These are phyloP conservation scores for Wickerhamiella pararugosa DNA, from an alignment of 1,139 yeast genomes.

Conservation along the genomic window DNA sequence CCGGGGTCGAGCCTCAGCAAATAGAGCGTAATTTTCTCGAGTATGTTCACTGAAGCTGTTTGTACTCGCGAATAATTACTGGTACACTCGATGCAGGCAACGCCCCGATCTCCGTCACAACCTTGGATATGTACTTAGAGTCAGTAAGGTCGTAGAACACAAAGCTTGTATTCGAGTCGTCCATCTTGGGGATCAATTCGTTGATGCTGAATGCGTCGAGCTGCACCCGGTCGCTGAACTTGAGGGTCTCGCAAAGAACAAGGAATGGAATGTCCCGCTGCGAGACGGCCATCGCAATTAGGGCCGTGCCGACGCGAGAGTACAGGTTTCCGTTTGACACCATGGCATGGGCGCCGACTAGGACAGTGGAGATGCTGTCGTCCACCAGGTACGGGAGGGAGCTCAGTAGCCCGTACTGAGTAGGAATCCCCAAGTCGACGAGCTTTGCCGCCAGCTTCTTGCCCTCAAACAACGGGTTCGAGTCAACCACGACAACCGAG, in stretches of 20 bases:
- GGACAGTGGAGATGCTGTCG: slow-evolving; percentile 67
- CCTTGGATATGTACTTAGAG: slow-evolving; percentile 83
- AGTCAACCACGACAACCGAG: slow-evolving; percentile 76
- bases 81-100: slow-evolving; percentile 97
- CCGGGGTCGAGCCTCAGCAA: slow-evolving; percentile 1
- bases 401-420: slow-evolving; percentile 63
- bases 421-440: slow-evolving; percentile 42
- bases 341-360: slow-evolving; percentile 96
- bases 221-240: slow-evolving; percentile 90
- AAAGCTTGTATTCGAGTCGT: slow-evolving; percentile 48
- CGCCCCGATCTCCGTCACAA: slow-evolving; percentile 91
- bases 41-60: slow-evolving; percentile 6
- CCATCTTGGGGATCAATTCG: slow-evolving; percentile 54
- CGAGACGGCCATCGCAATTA: slow-evolving; percentile 83
- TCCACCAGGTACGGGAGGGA: slow-evolving; percentile 67
- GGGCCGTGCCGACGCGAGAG: slow-evolving; percentile 89
- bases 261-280: slow-evolving; percentile 83
- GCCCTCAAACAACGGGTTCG: slow-evolving; percentile 95
- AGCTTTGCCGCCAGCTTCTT: slow-evolving; percentile 53
- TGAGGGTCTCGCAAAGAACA: slow-evolving; percentile 89
- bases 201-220: slow-evolving; percentile 87
- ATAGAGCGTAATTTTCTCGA: not conserved
- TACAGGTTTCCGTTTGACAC: slow-evolving; percentile 85
- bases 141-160: slow-evolving; percentile 91
- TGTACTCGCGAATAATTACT: slow-evolving; percentile 80